Conservation (phyloP, 768 basidiomycete species). For the Saitozyma podzolica region DNA sequence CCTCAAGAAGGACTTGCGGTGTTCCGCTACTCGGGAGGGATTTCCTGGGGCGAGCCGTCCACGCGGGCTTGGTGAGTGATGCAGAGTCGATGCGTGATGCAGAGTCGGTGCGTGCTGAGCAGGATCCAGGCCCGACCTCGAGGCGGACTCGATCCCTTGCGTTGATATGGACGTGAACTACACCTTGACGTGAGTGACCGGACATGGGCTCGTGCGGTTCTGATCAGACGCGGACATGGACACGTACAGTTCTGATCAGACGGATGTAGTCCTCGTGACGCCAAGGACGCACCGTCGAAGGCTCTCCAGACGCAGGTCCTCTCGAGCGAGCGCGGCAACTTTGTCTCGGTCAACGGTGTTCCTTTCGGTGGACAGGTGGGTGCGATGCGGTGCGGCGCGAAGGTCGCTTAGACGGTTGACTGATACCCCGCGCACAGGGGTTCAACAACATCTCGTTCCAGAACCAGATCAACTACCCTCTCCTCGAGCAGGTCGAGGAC, state of each 20-base stretch:
- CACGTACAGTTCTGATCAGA: background rate
- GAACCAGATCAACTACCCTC: conserved; percentile 29
- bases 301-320: conserved; percentile 16
- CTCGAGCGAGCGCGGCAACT: conserved; percentile 15
- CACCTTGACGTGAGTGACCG: conserved; percentile 17
- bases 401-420: no score
- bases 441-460: conserved; percentile 26
- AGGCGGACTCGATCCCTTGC: conserved; percentile 12
- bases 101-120: background rate
- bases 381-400: no score
- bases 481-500: conserved; percentile 18
- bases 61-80: conserved; percentile 26
- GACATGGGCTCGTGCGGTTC: background rate
- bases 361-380: conserved; percentile 8
- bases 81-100: background rate
- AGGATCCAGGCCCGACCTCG: conserved; percentile 25
- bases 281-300: conserved; percentile 12
- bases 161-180: conserved; percentile 21
- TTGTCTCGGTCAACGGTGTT: conserved; percentile 15
- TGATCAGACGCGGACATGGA: no score
- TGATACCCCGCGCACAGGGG: conserved; percentile 8
- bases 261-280: conserved; percentile 15
- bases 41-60: background rate
- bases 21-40: no score
- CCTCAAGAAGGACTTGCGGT: no score